phyloP scores from a whole-genome alignment of 108 stramenopile species.

The Conticribra guillardii region DNA sequence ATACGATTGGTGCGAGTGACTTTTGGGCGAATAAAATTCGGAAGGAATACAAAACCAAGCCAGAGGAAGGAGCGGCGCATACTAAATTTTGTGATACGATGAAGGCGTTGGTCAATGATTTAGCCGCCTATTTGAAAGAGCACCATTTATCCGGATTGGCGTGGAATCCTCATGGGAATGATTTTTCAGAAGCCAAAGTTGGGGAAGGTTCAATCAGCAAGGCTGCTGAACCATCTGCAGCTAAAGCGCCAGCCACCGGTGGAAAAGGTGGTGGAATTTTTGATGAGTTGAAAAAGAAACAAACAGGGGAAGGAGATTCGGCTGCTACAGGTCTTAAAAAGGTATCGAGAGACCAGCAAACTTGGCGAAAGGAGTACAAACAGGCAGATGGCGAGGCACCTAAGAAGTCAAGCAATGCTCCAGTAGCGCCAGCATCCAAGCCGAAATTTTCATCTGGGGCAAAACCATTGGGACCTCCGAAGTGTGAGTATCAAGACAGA shows the following conservation, averaged over 20 bases:
- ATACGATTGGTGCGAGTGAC: constrained; percentile 87
- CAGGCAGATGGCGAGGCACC: constrained; percentile 46
- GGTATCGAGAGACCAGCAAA: constrained; percentile 94
- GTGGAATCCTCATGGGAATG: constrained; percentile 88
- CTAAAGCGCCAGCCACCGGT: constrained; percentile 9
- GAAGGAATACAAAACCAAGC: constrained; percentile 90
- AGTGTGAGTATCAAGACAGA: constrained; percentile 85
- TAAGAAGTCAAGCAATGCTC: constrained; percentile 7
- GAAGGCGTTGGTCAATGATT: constrained; percentile 76
- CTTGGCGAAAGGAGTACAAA: constrained; percentile 95
- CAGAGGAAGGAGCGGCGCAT: constrained; percentile 74
- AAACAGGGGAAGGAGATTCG: constrained; percentile 73
- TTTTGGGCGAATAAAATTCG: constrained; percentile 97
- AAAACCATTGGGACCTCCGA: constrained; percentile 78
- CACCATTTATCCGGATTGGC: constrained; percentile 90
- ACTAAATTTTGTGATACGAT: constrained; percentile 89
- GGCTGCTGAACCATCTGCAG: constrained; percentile 28
- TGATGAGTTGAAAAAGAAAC: constrained; percentile 71
- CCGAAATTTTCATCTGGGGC: constrained; percentile 23
- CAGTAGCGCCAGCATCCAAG: constrained; percentile 10
- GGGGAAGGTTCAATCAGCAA: constrained; percentile 45
- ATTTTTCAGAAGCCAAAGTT: constrained; percentile 74
- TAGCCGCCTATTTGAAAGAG: constrained; percentile 87
- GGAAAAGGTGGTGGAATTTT: constrained; percentile 62
- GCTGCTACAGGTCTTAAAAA: constrained; percentile 93